These are phyloP conservation scores for Cicer cuneatum DNA, from an alignment of 306 rosid species.

Conservation along the genomic window DNA sequence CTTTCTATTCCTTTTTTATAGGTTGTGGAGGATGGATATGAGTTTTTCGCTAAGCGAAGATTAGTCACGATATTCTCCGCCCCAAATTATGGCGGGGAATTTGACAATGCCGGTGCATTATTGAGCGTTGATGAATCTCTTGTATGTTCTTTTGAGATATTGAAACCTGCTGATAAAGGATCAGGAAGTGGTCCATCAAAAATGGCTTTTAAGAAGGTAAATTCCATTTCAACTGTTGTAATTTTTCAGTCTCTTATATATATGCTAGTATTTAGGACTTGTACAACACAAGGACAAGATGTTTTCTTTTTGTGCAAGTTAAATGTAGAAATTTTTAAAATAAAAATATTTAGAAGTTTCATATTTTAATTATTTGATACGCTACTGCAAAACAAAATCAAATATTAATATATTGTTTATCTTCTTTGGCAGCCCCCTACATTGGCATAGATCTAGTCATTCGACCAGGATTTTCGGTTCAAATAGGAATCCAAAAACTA, in stretches of 20 bases:
- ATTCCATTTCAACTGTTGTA: conserved; percentile 2
- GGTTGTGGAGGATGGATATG: conserved; percentile 96
- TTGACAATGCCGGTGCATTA: conserved; percentile 82
- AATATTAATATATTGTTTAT: conserved; percentile 7
- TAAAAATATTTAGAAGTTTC: too few relatives aligned
- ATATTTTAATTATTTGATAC: too few relatives aligned
- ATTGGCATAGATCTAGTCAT: conserved; percentile 55
- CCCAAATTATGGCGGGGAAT: conserved; percentile 90
- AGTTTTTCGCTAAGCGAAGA: conserved; percentile 74
- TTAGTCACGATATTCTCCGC: conserved; percentile 91
- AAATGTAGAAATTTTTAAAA: too few relatives aligned
- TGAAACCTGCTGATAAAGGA: conserved; percentile 68
- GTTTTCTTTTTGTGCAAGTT: too few relatives aligned
- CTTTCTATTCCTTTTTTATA: conserved; percentile 26
- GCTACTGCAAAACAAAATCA: too few relatives aligned
- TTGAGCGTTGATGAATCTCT: conserved; percentile 76
- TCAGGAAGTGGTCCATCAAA: conserved; percentile 55
- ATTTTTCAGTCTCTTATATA: not conserved
- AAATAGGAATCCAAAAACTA: conserved; percentile 44
- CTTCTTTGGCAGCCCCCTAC: conserved; percentile 66
- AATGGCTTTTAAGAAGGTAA: conserved; percentile 66
- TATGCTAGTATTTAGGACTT: not conserved
- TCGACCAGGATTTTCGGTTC: conserved; percentile 49
- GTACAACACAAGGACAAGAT: too few relatives aligned
- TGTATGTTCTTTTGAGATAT: conserved; percentile 79